These are phyloP conservation scores for Talaromyces sp. DNA, from an alignment of 2,329 filamentous ascomycete genomes.

Conservation along the genomic window DNA sequence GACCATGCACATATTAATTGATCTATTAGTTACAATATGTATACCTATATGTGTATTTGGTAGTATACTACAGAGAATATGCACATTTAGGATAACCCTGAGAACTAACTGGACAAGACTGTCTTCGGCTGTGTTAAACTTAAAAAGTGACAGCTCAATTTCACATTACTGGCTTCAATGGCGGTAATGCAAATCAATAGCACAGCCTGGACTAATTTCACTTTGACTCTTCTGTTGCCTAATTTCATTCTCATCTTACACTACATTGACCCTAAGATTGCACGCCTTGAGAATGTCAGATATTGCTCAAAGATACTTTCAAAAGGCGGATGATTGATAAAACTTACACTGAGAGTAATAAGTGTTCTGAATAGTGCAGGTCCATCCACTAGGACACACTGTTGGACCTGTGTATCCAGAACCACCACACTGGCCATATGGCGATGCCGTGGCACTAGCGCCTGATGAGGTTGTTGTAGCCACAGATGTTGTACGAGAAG, in stretches of 20 bases:
- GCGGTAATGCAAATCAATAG: not conserved
- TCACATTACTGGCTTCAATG: not conserved
- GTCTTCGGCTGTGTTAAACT: not conserved
- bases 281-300: not conserved
- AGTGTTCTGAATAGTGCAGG: slow-evolving; percentile 18
- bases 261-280: not conserved
- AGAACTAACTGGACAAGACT: not conserved
- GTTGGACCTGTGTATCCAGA: slow-evolving; percentile 22
- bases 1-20: not conserved
- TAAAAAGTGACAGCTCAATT: not conserved
- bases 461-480: slow-evolving; percentile 18
- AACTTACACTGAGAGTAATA: slow-evolving; percentile 23
- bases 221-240: not conserved
- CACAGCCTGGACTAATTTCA: not conserved
- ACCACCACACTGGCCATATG: slow-evolving; percentile 24
- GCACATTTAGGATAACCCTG: not conserved
- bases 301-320: not conserved
- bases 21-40: not conserved
- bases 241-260: not conserved
- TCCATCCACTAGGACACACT: slow-evolving; percentile 21
- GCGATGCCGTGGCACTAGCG: slow-evolving; percentile 10
- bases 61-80: not conserved
- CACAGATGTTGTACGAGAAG: slow-evolving; percentile 15
- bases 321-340: not conserved
- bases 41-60: not conserved